A percentile compares a stretch with the other conserved stretches of the same genome.
phyloP scores from a whole-genome alignment of 805 yeast genomes.

The Hermanozyma aechmeae region DNA sequence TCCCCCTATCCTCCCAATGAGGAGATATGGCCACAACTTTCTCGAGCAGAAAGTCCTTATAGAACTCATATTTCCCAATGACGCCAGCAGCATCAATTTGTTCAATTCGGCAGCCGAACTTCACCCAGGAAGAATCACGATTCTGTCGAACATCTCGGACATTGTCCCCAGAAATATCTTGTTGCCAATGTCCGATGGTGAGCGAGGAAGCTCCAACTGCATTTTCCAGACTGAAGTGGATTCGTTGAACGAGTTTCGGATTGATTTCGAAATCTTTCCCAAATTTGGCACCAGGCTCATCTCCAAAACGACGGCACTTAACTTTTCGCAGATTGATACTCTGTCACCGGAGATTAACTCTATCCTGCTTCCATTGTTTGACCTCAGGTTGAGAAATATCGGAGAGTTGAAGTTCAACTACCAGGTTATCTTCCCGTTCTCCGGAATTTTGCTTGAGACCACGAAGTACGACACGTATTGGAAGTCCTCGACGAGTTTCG shows the following conservation, averaged over 20 bases:
- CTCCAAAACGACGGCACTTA: slow-evolving; percentile 78
- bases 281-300: slow-evolving; percentile 88
- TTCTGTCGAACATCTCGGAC: slow-evolving; percentile 68
- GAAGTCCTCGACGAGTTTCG: slow-evolving; percentile 72
- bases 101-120: slow-evolving; percentile 32
- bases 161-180: slow-evolving; percentile 81
- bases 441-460: slow-evolving; percentile 76
- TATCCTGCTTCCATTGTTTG: slow-evolving; percentile 66
- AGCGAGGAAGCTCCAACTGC: slow-evolving; percentile 41
- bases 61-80: slow-evolving; percentile 58
- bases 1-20: slow-evolving; percentile 89
- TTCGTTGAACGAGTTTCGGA: slow-evolving; percentile 48
- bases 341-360: slow-evolving; percentile 31
- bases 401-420: slow-evolving; percentile 74
- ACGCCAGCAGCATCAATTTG: slow-evolving; percentile 36
- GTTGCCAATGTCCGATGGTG: slow-evolving; percentile 60
- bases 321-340: slow-evolving; percentile 34
- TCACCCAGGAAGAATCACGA: slow-evolving; percentile 74
- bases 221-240: slow-evolving; percentile 80
- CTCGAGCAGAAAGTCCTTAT: slow-evolving; percentile 82
- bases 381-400: slow-evolving; percentile 67
- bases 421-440: slow-evolving; percentile 82
- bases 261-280: slow-evolving; percentile 88
- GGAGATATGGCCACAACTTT: slow-evolving; percentile 94
- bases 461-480: slow-evolving; percentile 93